These are phyloP conservation scores for Pichia phayaonensis DNA, from an alignment of 805 yeast species.

Conservation along the genomic window DNA sequence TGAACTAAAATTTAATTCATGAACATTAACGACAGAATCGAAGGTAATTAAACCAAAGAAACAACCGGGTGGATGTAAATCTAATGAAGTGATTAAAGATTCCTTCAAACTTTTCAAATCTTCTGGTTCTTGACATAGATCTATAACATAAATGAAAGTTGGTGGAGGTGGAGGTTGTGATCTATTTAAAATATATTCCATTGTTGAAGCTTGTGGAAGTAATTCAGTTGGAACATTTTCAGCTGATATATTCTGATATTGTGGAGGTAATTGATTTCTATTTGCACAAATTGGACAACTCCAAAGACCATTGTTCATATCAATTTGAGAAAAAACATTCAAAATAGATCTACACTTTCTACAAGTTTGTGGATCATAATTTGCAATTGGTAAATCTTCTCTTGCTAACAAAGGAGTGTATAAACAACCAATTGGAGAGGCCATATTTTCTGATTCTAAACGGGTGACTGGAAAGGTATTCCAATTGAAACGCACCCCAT, in stretches of 20 bases:
- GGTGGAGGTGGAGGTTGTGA: conserved; percentile 65
- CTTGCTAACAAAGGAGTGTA: conserved; percentile 89
- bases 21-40: conserved; percentile 87
- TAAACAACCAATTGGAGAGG: conserved; percentile 88
- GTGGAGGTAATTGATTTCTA: conserved; percentile 76
- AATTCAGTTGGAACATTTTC: conserved; percentile 80
- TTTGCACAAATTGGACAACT: conserved; percentile 74
- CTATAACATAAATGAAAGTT: conserved; percentile 77
- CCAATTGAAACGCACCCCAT: conserved; percentile 72
- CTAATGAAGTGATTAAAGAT: conserved; percentile 64
- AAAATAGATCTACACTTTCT: conserved; percentile 77
- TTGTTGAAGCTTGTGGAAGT: conserved; percentile 58
- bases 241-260: conserved; percentile 67
- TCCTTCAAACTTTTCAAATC: conserved; percentile 79
- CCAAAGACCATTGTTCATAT: conserved; percentile 72
- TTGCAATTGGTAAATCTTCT: conserved; percentile 68
- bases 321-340: conserved; percentile 82
- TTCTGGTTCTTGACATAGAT: conserved; percentile 84
- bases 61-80: conserved; percentile 83
- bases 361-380: conserved; percentile 82
- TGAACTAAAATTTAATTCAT: conserved; percentile 59
- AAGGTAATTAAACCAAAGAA: conserved; percentile 80
- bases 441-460: conserved; percentile 82
- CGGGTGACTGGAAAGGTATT: conserved; percentile 84
- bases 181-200: conserved; percentile 77